These are phyloP conservation scores for Aegilops sharonensis DNA, from an alignment of 176 grass and related monocot species.

Conservation along the genomic window DNA sequence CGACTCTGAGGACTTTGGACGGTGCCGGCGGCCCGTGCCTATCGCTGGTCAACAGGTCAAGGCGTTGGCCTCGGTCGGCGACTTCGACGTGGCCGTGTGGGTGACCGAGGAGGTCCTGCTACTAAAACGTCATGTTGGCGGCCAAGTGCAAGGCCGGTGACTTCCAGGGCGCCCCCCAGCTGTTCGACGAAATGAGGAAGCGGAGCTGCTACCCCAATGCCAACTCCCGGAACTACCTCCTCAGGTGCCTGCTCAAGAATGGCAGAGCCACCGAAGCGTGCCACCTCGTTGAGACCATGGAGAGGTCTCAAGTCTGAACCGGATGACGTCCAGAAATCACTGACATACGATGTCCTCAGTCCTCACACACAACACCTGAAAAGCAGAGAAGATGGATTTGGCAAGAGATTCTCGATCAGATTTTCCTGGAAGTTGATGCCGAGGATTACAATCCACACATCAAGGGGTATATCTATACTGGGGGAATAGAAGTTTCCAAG, in stretches of 20 bases:
- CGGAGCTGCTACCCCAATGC: slow-evolving; percentile 49
- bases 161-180: slow-evolving; percentile 50
- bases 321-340: slow-evolving; percentile 24
- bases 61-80: slow-evolving; percentile 41
- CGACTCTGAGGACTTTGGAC: slow-evolving; percentile 31
- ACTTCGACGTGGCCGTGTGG: slow-evolving; percentile 54
- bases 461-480: slow-evolving; percentile 53
- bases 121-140: slow-evolving; percentile 58
- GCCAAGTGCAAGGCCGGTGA: slow-evolving; percentile 53
- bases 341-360: slow-evolving; percentile 63
- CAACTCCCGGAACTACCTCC: slow-evolving; percentile 74
- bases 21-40: slow-evolving; percentile 46
- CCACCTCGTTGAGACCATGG: slow-evolving; percentile 69
- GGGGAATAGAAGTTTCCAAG: slow-evolving; percentile 33
- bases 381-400: slow-evolving; percentile 51
- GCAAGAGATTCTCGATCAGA: slow-evolving; percentile 57
- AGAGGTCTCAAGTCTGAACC: neutral
- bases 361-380: slow-evolving; percentile 56
- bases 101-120: slow-evolving; percentile 49
- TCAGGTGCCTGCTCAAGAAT: slow-evolving; percentile 63
- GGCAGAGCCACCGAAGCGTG: slow-evolving; percentile 57
- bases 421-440: slow-evolving; percentile 52
- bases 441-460: slow-evolving; percentile 60
- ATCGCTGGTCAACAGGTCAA: slow-evolving; percentile 59
- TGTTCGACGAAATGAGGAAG: slow-evolving; percentile 78